These are phyloP conservation scores for Colletotrichum trifolii DNA, from an alignment of 2,329 filamentous ascomycete genomes.

Conservation along the genomic window DNA sequence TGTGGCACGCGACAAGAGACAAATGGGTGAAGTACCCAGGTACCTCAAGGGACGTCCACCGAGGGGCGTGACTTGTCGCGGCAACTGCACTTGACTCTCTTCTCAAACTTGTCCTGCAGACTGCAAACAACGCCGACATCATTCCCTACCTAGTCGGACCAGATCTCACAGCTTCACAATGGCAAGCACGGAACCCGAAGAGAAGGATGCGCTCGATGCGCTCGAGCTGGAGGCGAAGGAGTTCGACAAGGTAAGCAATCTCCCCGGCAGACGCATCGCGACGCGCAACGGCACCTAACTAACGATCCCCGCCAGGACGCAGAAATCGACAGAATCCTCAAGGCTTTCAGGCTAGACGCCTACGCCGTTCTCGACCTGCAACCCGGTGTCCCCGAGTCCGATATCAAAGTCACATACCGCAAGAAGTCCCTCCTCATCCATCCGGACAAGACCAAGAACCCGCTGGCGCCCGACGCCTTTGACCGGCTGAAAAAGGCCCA, in stretches of 20 bases:
- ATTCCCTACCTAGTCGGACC: neutral
- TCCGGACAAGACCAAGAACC: slow-evolving; percentile 96
- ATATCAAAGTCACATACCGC: slow-evolving; percentile 95
- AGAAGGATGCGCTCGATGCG: slow-evolving; percentile 81
- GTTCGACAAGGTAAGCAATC: slow-evolving; percentile 78
- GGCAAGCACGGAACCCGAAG: slow-evolving; percentile 58
- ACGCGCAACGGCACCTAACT: neutral
- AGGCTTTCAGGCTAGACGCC: slow-evolving; percentile 81
- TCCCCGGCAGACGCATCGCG: too few species aligned
- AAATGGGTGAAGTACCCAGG: slow-evolving; percentile 17
- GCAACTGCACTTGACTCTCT: too few species aligned
- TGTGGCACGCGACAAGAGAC: slow-evolving; percentile 12
- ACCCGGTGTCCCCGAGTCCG: slow-evolving; percentile 92
- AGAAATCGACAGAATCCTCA: slow-evolving; percentile 94
- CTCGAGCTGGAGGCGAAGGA: slow-evolving; percentile 89
- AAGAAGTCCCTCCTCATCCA: slow-evolving; percentile 99
- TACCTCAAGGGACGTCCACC: too few species aligned
- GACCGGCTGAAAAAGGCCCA: slow-evolving; percentile 97
- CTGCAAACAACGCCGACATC: too few species aligned
- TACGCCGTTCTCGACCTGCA: slow-evolving; percentile 97
- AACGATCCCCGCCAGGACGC: slow-evolving; percentile 71
- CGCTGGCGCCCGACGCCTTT: slow-evolving; percentile 91
- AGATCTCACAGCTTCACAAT: slow-evolving; percentile 41
- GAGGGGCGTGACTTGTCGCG: too few species aligned
- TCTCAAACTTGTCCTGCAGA: too few species aligned